Conservation (phyloP, 345 rosid species). For the Ceriops zippeliana region DNA sequence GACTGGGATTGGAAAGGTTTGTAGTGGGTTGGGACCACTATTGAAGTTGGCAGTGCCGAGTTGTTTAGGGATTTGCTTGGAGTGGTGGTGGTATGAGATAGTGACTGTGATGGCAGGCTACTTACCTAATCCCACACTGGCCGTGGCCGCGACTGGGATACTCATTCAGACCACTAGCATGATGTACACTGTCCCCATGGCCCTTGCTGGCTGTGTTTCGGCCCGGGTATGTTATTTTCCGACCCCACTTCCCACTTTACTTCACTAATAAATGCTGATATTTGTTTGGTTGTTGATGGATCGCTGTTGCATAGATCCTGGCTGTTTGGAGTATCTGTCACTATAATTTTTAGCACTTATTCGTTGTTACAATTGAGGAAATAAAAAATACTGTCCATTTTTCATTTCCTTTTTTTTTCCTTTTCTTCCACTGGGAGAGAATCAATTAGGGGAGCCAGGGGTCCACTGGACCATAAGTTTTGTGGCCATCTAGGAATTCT, state of each 20-base stretch:
- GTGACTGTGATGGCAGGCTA: constrained; percentile 86
- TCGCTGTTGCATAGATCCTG: constrained; percentile 19
- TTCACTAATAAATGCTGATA: not conserved
- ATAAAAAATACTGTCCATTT: not conserved
- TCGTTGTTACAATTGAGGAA: not conserved
- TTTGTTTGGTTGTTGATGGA: not conserved
- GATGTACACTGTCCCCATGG: constrained; percentile 99
- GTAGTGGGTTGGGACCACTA: constrained; percentile 66
- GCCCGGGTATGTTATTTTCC: constrained; percentile 62
- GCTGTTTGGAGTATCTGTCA: not conserved
- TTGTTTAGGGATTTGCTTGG: constrained; percentile 89
- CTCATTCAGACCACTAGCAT: constrained; percentile 94
- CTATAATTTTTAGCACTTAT: not conserved
- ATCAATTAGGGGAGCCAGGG: too few relatives aligned
- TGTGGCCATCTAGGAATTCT: not conserved
- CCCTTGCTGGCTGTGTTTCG: constrained; percentile 95
- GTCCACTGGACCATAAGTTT: too few relatives aligned
- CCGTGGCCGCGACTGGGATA: constrained; percentile 95
- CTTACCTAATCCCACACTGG: constrained; percentile 69
- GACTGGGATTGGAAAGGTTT: constrained; percentile 38
- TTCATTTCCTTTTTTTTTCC: too few relatives aligned
- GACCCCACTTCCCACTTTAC: not conserved
- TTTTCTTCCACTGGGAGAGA: too few relatives aligned
- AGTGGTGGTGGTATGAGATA: constrained; percentile 99
- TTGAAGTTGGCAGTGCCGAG: constrained; percentile 89